Conservation (phyloP, 73 alveolate species). For the Urostyla sp. region DNA sequence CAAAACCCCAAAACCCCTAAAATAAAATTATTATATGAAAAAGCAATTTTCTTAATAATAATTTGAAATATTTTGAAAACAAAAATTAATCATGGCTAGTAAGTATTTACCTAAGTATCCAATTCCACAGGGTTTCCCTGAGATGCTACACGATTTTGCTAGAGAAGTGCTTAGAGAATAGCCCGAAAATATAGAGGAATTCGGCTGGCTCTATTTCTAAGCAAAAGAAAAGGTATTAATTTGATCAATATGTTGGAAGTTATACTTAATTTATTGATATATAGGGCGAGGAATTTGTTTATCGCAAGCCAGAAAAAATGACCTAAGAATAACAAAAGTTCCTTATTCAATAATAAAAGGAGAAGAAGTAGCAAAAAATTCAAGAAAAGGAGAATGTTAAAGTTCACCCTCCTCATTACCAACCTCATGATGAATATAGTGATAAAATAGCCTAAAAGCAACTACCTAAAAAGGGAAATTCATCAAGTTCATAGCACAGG, state of each 20-base stretch:
- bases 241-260: too few species aligned
- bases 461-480: too few species aligned
- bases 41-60: slow-evolving; percentile 14
- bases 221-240: slow-evolving; percentile 75
- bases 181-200: slow-evolving; percentile 90
- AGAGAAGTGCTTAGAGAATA: slow-evolving; percentile 90
- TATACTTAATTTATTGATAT: not conserved
- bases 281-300: slow-evolving; percentile 25
- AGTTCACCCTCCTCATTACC: too few species aligned
- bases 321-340: not conserved
- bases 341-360: not conserved
- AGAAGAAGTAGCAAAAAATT: too few species aligned
- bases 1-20: slow-evolving; percentile 5
- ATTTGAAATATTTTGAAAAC: not conserved
- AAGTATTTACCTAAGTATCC: slow-evolving; percentile 88
- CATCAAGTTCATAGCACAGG: too few species aligned
- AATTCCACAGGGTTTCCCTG: slow-evolving; percentile 91
- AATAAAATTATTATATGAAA: not conserved
- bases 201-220: slow-evolving; percentile 84
- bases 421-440: too few species aligned
- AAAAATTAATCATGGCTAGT: slow-evolving; percentile 85
- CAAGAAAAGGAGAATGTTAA: too few species aligned
- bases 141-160: slow-evolving; percentile 92
- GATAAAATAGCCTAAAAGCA: too few species aligned
- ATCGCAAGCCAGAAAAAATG: slow-evolving; percentile 8